These are phyloP conservation scores for Hyaloperonospora brassicae DNA, from an alignment of 352 stramenopile species.

Conservation along the genomic window DNA sequence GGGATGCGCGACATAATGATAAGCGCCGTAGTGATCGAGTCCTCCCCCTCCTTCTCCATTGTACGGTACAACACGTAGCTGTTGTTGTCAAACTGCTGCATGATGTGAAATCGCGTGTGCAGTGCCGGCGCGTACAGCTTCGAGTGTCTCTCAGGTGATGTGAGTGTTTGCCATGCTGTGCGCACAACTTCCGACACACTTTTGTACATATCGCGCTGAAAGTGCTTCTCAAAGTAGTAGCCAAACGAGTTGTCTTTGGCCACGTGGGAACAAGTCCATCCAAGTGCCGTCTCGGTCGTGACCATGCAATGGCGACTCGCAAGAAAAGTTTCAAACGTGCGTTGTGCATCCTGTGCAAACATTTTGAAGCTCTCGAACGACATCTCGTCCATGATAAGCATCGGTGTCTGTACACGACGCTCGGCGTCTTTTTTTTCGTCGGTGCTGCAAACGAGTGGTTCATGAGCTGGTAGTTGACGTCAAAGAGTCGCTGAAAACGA, in stretches of 20 bases:
- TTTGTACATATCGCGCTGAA: constrained; percentile 15
- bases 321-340: constrained; percentile 35
- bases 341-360: constrained; percentile 35
- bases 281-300: constrained; percentile 38
- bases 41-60: constrained; percentile 52
- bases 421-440: constrained; percentile 21
- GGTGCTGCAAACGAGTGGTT: constrained; percentile 38
- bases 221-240: constrained; percentile 52
- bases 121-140: constrained; percentile 45
- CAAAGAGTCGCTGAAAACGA: constrained; percentile 44
- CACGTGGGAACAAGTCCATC: constrained; percentile 42
- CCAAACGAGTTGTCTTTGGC: constrained; percentile 42
- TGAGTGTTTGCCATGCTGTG: constrained; percentile 42
- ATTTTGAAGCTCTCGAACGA: constrained; percentile 40
- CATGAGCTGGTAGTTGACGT: constrained; percentile 56
- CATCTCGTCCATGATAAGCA: constrained; percentile 60
- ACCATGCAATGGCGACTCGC: constrained; percentile 40
- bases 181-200: constrained; percentile 23
- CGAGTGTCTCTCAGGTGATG: constrained; percentile 33
- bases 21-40: constrained; percentile 49
- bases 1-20: constrained; percentile 50
- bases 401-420: constrained; percentile 32
- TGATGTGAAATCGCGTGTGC: constrained; percentile 48
- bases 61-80: constrained; percentile 47
- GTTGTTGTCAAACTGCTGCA: constrained; percentile 47